Percentiles rank a stretch among this genome's conserved stretches.
Evolutionary conservation across 2,329 filamentous ascomycete genomes (phyloP).

Genomic region (Apiospora saccharicola): DNA sequence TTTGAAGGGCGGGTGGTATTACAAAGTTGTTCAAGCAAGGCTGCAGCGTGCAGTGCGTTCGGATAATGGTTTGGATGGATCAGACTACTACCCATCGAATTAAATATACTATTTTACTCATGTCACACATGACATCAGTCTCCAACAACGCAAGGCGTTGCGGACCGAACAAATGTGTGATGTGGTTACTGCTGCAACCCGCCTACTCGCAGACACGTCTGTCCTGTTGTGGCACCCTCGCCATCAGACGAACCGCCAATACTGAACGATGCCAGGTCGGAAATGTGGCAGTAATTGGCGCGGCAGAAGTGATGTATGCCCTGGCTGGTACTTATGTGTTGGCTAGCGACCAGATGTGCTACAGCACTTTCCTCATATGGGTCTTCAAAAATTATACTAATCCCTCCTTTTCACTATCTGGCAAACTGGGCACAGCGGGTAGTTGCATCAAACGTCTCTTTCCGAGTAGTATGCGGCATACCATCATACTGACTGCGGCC

Average conservation of each 20-base stretch:
- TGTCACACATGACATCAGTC: background rate
- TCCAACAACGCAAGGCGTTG: background rate
- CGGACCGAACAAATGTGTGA: background rate
- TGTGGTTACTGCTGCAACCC: background rate
- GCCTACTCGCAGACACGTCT: background rate
- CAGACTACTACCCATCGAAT: background rate
- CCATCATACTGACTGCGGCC: background rate
- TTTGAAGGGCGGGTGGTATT: background rate
- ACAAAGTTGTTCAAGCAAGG: background rate
- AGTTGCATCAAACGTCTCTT: background rate
- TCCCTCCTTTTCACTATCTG: background rate
- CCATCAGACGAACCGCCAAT: background rate
- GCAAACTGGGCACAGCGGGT: background rate
- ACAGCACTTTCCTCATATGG: background rate
- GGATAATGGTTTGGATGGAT: slow-evolving; percentile 7
- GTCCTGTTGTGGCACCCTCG: background rate
- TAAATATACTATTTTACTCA: background rate
- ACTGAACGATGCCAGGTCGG: background rate
- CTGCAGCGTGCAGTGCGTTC: background rate
- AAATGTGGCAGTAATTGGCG: background rate
- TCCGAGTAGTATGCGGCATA: background rate
- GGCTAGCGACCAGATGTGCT: background rate
- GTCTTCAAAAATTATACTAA: background rate
- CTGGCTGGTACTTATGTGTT: background rate
- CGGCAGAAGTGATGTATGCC: background rate